These are phyloP conservation scores for Lactifluus volemus DNA, from an alignment of 768 basidiomycete genomes.

Conservation along the genomic window DNA sequence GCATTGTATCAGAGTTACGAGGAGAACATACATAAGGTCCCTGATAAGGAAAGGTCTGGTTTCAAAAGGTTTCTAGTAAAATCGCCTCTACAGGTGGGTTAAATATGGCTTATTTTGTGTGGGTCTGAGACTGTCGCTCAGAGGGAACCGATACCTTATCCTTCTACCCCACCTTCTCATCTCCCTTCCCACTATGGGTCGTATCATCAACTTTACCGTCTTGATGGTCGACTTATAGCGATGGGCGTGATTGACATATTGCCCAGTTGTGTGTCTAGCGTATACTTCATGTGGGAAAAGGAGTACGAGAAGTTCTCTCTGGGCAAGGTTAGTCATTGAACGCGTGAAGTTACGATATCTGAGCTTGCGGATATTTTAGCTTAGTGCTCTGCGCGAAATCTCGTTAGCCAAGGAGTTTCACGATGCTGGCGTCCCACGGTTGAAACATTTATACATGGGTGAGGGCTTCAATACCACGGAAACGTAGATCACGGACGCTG, in stretches of 20 bases:
- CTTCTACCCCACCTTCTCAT: constrained; percentile 37
- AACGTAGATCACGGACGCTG: not conserved
- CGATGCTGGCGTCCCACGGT: constrained; percentile 50
- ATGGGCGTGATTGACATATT: constrained; percentile 87
- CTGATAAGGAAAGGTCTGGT: constrained; percentile 35
- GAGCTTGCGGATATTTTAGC: constrained; percentile 30
- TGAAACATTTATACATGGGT: constrained; percentile 87
- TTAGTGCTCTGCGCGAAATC: constrained; percentile 79
- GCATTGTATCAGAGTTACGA: constrained; percentile 74
- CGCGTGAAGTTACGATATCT: not conserved
- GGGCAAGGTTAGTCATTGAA: constrained; percentile 53
- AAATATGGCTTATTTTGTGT: constrained; percentile 19
- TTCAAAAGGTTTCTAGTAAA: constrained; percentile 76
- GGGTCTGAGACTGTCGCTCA: constrained; percentile 23
- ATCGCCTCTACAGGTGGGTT: constrained; percentile 56
- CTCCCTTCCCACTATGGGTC: constrained; percentile 82
- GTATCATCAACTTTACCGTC: constrained; percentile 80
- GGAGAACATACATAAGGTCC: constrained; percentile 64
- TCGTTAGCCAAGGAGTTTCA: constrained; percentile 69
- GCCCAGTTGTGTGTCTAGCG: constrained; percentile 73
- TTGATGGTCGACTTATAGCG: constrained; percentile 77
- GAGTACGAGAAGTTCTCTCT: constrained; percentile 60
- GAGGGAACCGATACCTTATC: constrained; percentile 56
- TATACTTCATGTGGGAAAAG: constrained; percentile 86
- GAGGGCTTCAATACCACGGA: constrained; percentile 18